phyloP scores from a whole-genome alignment of 2,329 filamentous ascomycete species.

The Pseudogymnoascus sp. region DNA sequence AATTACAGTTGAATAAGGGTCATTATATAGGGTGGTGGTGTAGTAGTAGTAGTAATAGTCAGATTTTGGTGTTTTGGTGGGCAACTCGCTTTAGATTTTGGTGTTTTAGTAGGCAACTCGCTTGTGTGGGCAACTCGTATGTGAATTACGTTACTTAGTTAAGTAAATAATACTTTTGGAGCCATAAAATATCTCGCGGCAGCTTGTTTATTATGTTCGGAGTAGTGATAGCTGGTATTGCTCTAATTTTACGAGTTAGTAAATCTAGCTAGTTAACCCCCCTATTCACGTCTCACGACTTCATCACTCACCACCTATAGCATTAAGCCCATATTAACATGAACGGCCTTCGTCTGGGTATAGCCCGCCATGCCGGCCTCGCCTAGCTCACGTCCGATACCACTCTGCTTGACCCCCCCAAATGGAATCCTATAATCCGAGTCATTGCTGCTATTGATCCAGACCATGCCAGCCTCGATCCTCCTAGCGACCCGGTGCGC shows the following conservation, averaged over 20 bases:
- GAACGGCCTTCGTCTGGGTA: constrained; percentile 56
- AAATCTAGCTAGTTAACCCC: background rate
- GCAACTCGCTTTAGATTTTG: too few species aligned
- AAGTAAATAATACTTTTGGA: too few species aligned
- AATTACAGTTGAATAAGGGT: too few species aligned
- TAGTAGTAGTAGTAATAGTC: too few species aligned
- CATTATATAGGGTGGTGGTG: too few species aligned
- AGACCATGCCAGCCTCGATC: constrained; percentile 49
- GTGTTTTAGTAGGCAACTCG: too few species aligned
- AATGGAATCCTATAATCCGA: constrained; percentile 61
- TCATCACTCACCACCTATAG: background rate
- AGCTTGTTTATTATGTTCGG: too few species aligned
- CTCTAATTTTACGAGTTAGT: background rate
- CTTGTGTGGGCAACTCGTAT: too few species aligned
- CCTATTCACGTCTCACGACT: background rate
- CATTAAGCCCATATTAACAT: background rate
- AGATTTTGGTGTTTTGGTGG: too few species aligned
- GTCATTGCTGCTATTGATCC: constrained; percentile 51
- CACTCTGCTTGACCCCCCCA: constrained; percentile 70
- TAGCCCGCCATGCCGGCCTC: constrained; percentile 62
- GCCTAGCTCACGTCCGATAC: constrained; percentile 67
- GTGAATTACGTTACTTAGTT: too few species aligned
- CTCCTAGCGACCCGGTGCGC: constrained; percentile 59
- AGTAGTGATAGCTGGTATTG: background rate
- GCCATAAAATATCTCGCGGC: too few species aligned